Conservation (phyloP, 495 filamentous ascomycete genomes). For the Podospora pseudocomata region DNA sequence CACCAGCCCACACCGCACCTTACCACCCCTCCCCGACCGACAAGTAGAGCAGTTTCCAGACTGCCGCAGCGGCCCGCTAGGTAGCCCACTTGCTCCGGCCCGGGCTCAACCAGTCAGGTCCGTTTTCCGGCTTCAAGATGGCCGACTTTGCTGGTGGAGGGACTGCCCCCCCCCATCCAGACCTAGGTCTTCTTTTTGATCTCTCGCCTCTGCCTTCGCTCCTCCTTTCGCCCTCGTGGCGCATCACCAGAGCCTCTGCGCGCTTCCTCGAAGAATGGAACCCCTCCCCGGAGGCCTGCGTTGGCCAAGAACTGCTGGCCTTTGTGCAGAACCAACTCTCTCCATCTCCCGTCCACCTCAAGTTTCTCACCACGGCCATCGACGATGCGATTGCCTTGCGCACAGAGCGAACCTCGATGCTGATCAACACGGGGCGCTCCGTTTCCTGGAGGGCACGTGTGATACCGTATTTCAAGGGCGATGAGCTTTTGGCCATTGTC, state of each 20-base stretch:
- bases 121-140: background rate
- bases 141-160: background rate
- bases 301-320: slow-evolving; percentile 45
- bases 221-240: slow-evolving; percentile 46
- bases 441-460: slow-evolving; percentile 43
- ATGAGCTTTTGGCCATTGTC: slow-evolving; percentile 48
- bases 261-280: slow-evolving; percentile 44
- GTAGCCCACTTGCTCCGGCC: no score
- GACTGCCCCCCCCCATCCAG: background rate
- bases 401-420: slow-evolving; percentile 29
- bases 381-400: slow-evolving; percentile 44
- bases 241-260: slow-evolving; percentile 48
- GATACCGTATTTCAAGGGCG: slow-evolving; percentile 47
- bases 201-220: slow-evolving; percentile 49
- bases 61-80: slow-evolving; percentile 1
- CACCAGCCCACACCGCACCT: background rate
- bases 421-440: slow-evolving; percentile 19
- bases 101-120: background rate
- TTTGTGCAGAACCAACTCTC: slow-evolving; percentile 32
- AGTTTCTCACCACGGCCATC: slow-evolving; percentile 39
- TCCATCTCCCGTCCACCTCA: slow-evolving; percentile 36
- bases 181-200: slow-evolving; percentile 39
- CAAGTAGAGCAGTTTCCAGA: background rate
- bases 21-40: background rate
- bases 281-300: slow-evolving; percentile 36